Percentiles rank a stretch among this genome's conserved stretches.
Conservation (phyloP, 176 grass and related monocot genomes). For the Coix lacrymajobi region DNA sequence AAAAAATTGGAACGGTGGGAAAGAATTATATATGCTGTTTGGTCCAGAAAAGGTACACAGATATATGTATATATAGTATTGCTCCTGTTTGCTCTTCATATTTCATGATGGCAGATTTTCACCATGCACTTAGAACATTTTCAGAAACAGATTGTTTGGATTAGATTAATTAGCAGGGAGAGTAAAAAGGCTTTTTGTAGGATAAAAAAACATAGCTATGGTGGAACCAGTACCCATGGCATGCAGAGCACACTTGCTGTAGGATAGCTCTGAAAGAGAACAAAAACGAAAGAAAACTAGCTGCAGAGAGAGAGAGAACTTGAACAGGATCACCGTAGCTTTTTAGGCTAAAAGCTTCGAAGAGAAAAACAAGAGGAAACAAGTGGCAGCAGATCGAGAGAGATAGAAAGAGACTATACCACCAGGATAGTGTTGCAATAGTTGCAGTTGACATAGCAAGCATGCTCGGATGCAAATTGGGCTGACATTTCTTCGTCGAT, state of each 20-base stretch:
- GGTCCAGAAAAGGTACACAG: background rate
- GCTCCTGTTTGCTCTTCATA: conserved; percentile 7
- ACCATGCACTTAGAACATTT: background rate
- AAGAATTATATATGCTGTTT: background rate
- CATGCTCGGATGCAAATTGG: conserved; percentile 64
- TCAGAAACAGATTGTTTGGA: background rate
- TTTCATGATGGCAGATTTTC: conserved; percentile 11
- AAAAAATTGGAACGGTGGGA: background rate
- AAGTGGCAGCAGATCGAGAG: background rate
- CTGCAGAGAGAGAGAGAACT: conserved; percentile 3
- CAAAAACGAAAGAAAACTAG: background rate
- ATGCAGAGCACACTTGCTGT: background rate
- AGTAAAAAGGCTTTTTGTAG: background rate
- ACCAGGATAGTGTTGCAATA: conserved; percentile 91
- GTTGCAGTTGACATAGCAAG: conserved; percentile 93
- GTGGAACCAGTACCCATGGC: background rate
- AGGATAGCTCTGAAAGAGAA: background rate
- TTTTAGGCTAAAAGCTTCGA: background rate
- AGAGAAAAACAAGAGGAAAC: background rate
- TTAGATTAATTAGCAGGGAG: background rate
- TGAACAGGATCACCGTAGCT: background rate
- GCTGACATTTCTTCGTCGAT: conserved; percentile 50
- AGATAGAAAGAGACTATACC: conserved; percentile 41
- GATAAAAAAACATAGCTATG: background rate
- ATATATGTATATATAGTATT: background rate